Percentiles rank a stretch among this genome's conserved stretches.
Evolutionary conservation across 768 basidiomycete species (phyloP).

Genomic region (Imleria badia): DNA sequence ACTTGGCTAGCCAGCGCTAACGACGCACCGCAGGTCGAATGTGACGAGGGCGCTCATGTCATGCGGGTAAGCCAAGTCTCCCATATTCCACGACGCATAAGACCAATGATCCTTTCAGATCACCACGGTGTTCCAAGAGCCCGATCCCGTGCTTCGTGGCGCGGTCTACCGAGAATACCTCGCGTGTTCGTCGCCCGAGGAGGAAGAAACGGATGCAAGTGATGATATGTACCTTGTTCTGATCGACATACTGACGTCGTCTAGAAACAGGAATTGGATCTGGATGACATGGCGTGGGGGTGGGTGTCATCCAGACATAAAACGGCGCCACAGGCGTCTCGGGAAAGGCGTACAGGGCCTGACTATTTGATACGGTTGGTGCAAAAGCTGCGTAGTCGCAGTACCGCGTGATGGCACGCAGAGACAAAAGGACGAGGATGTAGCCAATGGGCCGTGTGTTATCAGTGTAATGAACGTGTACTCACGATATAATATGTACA

Average conservation of each 20-base stretch:
- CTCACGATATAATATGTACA: constrained; percentile 16
- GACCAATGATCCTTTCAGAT: constrained; percentile 5
- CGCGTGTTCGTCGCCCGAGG: background rate
- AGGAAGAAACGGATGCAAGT: constrained; percentile 1
- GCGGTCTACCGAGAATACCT: constrained; percentile 14
- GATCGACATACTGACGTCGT: background rate
- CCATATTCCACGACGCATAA: background rate
- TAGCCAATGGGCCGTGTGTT: background rate
- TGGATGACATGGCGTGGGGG: constrained; percentile 42
- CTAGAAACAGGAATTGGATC: constrained; percentile 31
- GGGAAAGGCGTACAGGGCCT: background rate
- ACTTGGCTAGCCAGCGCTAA: background rate
- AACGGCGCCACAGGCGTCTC: background rate
- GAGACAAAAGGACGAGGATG: background rate
- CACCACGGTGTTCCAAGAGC: constrained; percentile 9
- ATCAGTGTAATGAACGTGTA: constrained; percentile 1
- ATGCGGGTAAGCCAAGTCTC: background rate
- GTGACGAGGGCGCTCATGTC: background rate
- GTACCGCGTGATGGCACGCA: background rate
- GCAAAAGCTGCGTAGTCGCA: background rate
- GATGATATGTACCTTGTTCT: background rate
- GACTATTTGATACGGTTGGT: background rate
- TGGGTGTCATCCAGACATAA: background rate
- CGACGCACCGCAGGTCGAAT: constrained; percentile 5
- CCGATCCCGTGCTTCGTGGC: background rate